Percentiles rank a stretch among this genome's conserved stretches.
These are phyloP conservation scores for Camellia japonica DNA, from an alignment of 148 eudicot species.

Conservation along the genomic window DNA sequence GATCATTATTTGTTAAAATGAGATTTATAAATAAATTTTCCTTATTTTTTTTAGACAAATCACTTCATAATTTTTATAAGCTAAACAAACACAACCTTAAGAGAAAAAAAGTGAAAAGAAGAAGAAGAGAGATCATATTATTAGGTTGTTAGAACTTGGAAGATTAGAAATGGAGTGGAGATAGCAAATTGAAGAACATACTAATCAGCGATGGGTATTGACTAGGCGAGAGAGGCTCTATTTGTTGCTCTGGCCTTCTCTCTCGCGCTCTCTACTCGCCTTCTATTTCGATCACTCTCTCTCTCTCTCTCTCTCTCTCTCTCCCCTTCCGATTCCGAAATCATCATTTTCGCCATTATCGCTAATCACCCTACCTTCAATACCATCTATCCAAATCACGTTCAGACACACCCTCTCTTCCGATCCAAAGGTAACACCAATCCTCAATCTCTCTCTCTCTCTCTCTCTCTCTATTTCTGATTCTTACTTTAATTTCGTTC, in stretches of 20 bases:
- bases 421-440: constrained; percentile 15
- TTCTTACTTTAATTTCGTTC: neutral
- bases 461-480: neutral
- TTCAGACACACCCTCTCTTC: neutral
- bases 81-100: too few species aligned
- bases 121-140: too few species aligned
- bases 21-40: too few species aligned
- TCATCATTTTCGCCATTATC: neutral
- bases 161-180: constrained; percentile 4
- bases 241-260: constrained; percentile 12
- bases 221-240: constrained; percentile 8
- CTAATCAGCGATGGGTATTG: neutral
- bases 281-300: constrained; percentile 26
- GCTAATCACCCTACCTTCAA: neutral
- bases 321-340: neutral
- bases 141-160: neutral
- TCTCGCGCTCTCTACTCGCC: constrained; percentile 36
- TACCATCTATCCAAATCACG: neutral
- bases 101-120: too few species aligned
- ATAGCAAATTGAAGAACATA: neutral
- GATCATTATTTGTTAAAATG: too few species aligned
- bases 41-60: too few species aligned
- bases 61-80: too few species aligned
- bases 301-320: constrained; percentile 5
- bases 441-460: too few species aligned